Base-by-base conservation (phyloP, 495 filamentous ascomycete species). In the Thermothielavioides terrestris region DNA sequence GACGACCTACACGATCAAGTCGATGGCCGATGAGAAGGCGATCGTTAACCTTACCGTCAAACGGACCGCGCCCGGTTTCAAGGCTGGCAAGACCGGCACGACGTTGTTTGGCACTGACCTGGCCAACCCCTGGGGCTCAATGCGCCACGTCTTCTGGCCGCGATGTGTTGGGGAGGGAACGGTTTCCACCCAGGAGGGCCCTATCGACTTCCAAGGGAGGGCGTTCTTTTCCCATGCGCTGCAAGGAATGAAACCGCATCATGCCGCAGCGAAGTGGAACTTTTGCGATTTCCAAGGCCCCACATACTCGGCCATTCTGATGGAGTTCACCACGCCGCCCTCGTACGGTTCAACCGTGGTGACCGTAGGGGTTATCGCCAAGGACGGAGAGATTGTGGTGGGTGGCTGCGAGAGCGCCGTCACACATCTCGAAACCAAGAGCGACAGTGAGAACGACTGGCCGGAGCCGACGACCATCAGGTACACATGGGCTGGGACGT, bases 221-320 rank as follows among this genome's bases (percentile, higher is more conserved):
- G 89, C 80, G 21, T 68, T 94, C 53, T 86, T 89, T 66, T 72
- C 81, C 55, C 82, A 88, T 65, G 89, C 88, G 27, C 72, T 97
- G 32, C 92, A 98, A 66, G 92, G 89, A 55, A 97, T 97, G 94
- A 98, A 97, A 75, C 92, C 92, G 12, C 92, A 98, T 64, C 94
- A 97, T 68, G 89, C 89, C 34, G 92, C 90, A 49, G 83, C 89
- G 15, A 83, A 79, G 53, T 98, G 92, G 92, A 94, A 90, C 64
- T 97, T 96, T 66, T 68, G 79, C 64, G 81, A 89, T 68, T 97
- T 95, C 73, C 89, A 96, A 63, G 83, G 85, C 4, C 86, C 88
- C 8, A 88, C 73, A 6, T 85, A 85, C 68, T 89, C 89, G 12
- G 91, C 89, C 22, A 64, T 92, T 48, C 77, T 96, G 78, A 98